Conservation (phyloP, 345 rosid genomes). For the Ailanthus altissimus region DNA sequence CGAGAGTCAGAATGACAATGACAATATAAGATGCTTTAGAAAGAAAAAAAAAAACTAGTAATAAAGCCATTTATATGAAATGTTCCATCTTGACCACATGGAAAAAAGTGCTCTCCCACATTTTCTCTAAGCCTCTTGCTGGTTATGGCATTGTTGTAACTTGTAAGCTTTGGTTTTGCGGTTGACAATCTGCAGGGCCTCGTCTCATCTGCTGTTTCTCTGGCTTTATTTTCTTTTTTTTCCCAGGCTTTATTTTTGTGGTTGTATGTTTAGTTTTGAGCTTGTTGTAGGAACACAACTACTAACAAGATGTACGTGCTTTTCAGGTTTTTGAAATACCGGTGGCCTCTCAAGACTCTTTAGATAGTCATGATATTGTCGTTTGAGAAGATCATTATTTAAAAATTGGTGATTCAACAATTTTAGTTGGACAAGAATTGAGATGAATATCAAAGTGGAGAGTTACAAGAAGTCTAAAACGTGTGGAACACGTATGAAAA, state of each 20-base stretch:
- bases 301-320: too few relatives aligned
- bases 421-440: too few relatives aligned
- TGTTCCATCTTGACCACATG: conserved; percentile 1
- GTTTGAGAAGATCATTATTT: too few relatives aligned
- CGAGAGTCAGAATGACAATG: not conserved
- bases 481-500: too few relatives aligned
- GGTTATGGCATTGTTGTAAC: not conserved
- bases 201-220: not conserved
- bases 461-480: too few relatives aligned
- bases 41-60: not conserved
- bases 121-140: not conserved
- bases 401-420: too few relatives aligned
- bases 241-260: not conserved
- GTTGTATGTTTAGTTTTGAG: not conserved
- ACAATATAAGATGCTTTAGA: not conserved
- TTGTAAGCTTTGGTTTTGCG: not conserved
- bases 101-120: not conserved
- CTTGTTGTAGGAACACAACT: not conserved
- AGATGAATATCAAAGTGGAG: too few relatives aligned
- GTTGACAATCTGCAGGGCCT: not conserved
- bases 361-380: too few relatives aligned
- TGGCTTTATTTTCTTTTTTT: not conserved
- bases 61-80: not conserved
- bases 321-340: too few relatives aligned
- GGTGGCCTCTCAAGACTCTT: too few relatives aligned